A percentile compares a stretch with the other conserved stretches of the same genome.
These are phyloP conservation scores for Stachybotrys chlorohalonatus DNA, from an alignment of 2,329 filamentous ascomycete genomes.

Conservation along the genomic window DNA sequence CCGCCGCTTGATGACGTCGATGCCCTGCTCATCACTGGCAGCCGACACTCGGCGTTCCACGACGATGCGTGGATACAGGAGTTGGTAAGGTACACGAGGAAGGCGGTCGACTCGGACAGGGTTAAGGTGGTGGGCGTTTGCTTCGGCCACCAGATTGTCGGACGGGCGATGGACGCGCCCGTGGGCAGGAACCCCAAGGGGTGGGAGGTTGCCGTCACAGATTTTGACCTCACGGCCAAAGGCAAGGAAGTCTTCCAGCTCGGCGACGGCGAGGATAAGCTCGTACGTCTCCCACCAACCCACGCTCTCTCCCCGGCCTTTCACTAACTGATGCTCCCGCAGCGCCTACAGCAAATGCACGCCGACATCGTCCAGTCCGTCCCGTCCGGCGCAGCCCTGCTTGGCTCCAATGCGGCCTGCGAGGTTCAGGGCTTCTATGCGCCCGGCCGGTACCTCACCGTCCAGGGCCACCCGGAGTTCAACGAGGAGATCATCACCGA, in stretches of 20 bases:
- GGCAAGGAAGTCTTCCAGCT: slow-evolving; percentile 30
- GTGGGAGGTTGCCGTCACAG: slow-evolving; percentile 36
- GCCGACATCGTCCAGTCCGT: slow-evolving; percentile 32
- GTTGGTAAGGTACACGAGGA: slow-evolving; percentile 28
- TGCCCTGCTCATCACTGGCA: slow-evolving; percentile 73
- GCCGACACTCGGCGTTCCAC: slow-evolving; percentile 43
- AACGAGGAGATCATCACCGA: slow-evolving; percentile 28
- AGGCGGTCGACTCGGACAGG: slow-evolving; percentile 25
- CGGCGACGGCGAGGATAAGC: slow-evolving; percentile 11
- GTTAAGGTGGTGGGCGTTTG: slow-evolving; percentile 53
- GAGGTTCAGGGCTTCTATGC: slow-evolving; percentile 33
- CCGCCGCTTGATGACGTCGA: slow-evolving; percentile 68
- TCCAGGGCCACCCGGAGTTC: slow-evolving; percentile 41
- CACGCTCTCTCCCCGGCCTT: slow-evolving; percentile 53
- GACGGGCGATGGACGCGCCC: slow-evolving; percentile 27
- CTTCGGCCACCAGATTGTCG: slow-evolving; percentile 40
- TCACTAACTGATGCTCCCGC: slow-evolving; percentile 57
- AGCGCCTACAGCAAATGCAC: slow-evolving; percentile 39
- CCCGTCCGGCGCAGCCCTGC: slow-evolving; percentile 27
- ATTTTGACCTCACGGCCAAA: slow-evolving; percentile 26
- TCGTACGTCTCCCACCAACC: slow-evolving; percentile 34
- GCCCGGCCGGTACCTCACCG: slow-evolving; percentile 26
- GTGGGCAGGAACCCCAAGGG: slow-evolving; percentile 28
- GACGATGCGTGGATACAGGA: slow-evolving; percentile 34
- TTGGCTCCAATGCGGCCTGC: slow-evolving; percentile 32